Evolutionary conservation across 2,329 filamentous ascomycete species (phyloP).

Genomic region (Scopulariopsis brevicaulis): DNA sequence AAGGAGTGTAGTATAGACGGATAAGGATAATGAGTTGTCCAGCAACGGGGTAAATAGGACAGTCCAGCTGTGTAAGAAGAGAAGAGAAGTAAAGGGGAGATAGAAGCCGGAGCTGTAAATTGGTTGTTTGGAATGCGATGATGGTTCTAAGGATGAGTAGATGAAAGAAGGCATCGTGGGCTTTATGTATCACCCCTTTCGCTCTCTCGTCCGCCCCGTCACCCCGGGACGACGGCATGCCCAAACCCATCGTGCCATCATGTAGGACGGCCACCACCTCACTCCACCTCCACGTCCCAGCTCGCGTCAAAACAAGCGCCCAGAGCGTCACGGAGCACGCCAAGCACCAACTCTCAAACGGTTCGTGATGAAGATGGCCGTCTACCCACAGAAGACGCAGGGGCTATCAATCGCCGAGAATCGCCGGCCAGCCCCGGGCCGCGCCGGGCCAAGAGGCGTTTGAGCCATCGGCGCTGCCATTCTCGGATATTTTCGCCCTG

Average conservation of each 20-base stretch:
- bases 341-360: background rate
- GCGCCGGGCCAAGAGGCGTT: too few species aligned
- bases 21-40: background rate
- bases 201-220: background rate
- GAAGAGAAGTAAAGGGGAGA: background rate
- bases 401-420: background rate
- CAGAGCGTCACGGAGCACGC: too few species aligned
- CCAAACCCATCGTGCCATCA: too few species aligned
- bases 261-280: too few species aligned
- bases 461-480: too few species aligned
- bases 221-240: too few species aligned
- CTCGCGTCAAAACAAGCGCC: background rate
- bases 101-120: background rate
- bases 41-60: background rate
- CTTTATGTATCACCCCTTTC: background rate
- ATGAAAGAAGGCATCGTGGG: background rate
- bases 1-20: background rate
- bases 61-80: slow-evolving; percentile 3
- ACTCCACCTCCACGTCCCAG: background rate
- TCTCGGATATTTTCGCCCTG: too few species aligned
- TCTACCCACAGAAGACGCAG: background rate
- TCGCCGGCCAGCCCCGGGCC: background rate
- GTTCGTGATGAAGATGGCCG: background rate
- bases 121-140: background rate
- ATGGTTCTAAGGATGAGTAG: background rate